Conservation (phyloP, 2,329 filamentous ascomycete genomes). For the Fusarium lyarnte region DNA sequence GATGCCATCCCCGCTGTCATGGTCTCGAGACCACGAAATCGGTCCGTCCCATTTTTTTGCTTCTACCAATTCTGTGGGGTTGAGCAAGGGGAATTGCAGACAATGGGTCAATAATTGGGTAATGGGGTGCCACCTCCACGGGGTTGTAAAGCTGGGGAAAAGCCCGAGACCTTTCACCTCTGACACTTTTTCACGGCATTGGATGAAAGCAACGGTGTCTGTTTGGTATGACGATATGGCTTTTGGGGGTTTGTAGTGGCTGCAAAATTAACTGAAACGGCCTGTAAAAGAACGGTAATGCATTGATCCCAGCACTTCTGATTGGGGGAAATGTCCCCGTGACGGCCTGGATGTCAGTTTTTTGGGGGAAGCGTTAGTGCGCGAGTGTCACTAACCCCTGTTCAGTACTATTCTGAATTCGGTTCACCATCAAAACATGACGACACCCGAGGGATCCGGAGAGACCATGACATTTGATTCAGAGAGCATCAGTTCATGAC, state of each 20-base stretch:
- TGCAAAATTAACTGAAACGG: background rate
- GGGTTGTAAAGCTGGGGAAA: conserved; percentile 29
- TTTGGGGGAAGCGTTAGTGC: background rate
- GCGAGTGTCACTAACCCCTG: background rate
- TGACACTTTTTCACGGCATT: background rate
- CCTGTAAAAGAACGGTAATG: background rate
- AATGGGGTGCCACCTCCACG: conserved; percentile 1
- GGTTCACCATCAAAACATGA: background rate
- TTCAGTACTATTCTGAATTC: background rate
- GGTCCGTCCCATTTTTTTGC: conserved; percentile 34
- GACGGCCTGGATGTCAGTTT: background rate
- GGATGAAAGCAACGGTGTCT: background rate
- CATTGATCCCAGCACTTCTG: background rate
- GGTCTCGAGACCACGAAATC: conserved; percentile 38
- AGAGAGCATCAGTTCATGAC: background rate
- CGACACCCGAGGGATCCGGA: conserved; percentile 31
- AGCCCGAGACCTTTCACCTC: background rate
- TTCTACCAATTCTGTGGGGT: conserved; percentile 9
- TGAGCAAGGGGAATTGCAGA: background rate
- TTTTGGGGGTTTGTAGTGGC: background rate
- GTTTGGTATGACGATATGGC: background rate
- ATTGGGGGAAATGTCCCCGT: conserved; percentile 1
- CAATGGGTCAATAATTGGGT: background rate
- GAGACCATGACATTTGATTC: background rate
- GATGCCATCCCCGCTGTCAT: background rate